Conservation (phyloP, 176 grass and related monocot genomes). For the Aegilops sharonensis region DNA sequence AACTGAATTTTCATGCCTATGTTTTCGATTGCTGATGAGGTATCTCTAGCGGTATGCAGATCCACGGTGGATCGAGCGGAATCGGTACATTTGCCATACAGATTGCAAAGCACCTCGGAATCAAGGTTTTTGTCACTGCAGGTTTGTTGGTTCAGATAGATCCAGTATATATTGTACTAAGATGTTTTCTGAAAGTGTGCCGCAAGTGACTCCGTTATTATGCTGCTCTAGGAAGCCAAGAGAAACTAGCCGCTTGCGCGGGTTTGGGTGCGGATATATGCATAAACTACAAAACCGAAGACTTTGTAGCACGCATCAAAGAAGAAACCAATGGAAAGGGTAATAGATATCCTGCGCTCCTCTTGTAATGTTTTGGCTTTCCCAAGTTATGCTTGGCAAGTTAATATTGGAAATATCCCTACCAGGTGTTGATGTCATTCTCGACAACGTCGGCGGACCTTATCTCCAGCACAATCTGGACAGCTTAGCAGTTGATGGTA, state of each 20-base stretch:
- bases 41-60: constrained; percentile 35
- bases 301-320: constrained; percentile 70
- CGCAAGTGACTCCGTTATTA: not conserved
- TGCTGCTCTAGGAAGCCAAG: constrained; percentile 49
- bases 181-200: not conserved
- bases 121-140: constrained; percentile 86
- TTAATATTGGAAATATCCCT: constrained; percentile 4
- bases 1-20: not conserved
- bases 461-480: constrained; percentile 77
- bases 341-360: not conserved
- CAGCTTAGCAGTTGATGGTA: constrained; percentile 71
- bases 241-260: constrained; percentile 78
- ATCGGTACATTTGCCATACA: constrained; percentile 92
- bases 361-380: not conserved
- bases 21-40: not conserved
- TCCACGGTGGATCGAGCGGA: constrained; percentile 94
- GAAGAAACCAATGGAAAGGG: constrained; percentile 81
- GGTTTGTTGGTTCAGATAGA: constrained; percentile 31
- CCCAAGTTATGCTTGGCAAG: not conserved
- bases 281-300: constrained; percentile 93
- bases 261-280: constrained; percentile 78
- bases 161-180: not conserved
- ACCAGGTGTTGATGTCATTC: constrained; percentile 79
- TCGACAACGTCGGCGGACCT: constrained; percentile 67
- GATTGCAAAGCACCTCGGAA: constrained; percentile 69